These are phyloP conservation scores for Sphaerulina vaccinii DNA, from an alignment of 2,329 filamentous ascomycete species.

Conservation along the genomic window DNA sequence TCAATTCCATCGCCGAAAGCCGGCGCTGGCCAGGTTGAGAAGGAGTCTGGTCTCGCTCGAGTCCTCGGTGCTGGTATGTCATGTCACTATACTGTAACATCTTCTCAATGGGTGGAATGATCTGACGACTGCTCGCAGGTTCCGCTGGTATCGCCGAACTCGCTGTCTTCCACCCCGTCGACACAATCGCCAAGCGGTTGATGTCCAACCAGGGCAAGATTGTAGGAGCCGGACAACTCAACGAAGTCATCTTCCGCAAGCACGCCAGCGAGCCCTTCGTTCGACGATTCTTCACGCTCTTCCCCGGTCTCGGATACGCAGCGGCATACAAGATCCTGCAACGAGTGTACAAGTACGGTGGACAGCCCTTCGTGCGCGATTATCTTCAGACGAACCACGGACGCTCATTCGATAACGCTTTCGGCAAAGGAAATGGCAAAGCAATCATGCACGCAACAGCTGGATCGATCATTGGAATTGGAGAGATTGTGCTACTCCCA, in stretches of 20 bases:
- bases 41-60: conserved; percentile 84
- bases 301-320: conserved; percentile 94
- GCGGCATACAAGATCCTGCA: conserved; percentile 98
- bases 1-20: conserved; percentile 28
- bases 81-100: conserved; percentile 6
- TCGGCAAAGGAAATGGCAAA: conserved; percentile 96
- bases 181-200: conserved; percentile 96
- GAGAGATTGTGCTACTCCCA: conserved; percentile 91
- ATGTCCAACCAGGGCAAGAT: conserved; percentile 95
- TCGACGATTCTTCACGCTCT: conserved; percentile 88
- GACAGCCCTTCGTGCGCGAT: conserved; percentile 91
- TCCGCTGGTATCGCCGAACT: conserved; percentile 91
- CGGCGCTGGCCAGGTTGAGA: conserved; percentile 57
- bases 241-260: conserved; percentile 91
- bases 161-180: conserved; percentile 90
- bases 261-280: conserved; percentile 68
- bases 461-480: conserved; percentile 92
- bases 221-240: conserved; percentile 63
- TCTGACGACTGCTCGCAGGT: conserved; percentile 53
- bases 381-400: conserved; percentile 79
- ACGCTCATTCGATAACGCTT: conserved; percentile 78
- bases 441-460: conserved; percentile 97
- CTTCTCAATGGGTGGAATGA: not conserved
- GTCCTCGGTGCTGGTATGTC: conserved; percentile 84
- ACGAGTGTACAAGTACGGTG: conserved; percentile 97